These are phyloP conservation scores for Lachancea kluyveri DNA, from an alignment of 805 yeast species.

Conservation along the genomic window DNA sequence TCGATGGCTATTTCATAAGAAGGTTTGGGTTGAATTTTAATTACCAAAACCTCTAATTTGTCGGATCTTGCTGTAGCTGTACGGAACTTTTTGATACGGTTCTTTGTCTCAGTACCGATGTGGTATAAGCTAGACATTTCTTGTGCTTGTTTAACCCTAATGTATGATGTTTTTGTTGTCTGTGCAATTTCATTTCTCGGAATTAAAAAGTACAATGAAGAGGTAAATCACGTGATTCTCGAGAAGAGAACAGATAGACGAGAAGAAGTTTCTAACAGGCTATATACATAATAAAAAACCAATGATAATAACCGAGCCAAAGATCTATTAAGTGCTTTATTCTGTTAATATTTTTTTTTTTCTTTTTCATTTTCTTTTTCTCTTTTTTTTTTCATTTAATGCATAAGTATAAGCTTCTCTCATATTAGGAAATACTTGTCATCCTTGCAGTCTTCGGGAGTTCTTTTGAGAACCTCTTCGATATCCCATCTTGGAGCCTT, in stretches of 20 bases:
- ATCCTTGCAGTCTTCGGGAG: conserved; percentile 57
- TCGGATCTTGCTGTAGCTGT: conserved; percentile 62
- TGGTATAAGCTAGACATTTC: conserved; percentile 51
- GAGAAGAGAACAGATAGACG: no score
- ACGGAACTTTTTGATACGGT: conserved; percentile 63
- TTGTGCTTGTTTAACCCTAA: no score
- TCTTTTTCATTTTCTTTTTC: no score
- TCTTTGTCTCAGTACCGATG: conserved; percentile 54
- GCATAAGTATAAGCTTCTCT: conserved; percentile 1
- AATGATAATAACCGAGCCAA: no score
- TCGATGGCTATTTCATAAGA: conserved; percentile 29
- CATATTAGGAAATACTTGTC: conserved; percentile 31
- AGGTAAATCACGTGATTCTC: no score
- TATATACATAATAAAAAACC: no score
- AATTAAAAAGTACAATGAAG: no score
- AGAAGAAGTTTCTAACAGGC: no score
- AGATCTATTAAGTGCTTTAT: no score
- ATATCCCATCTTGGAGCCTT: conserved; percentile 70
- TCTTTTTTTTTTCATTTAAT: neutral
- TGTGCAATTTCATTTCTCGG: no score
- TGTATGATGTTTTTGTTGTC: no score
- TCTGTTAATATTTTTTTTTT: no score
- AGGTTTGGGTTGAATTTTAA: conserved; percentile 28
- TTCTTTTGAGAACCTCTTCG: conserved; percentile 67
- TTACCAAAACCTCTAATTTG: conserved; percentile 52